Base-by-base conservation (phyloP, 1,284 basidiomycete species). In the Trichosporon coremiiforme region DNA sequence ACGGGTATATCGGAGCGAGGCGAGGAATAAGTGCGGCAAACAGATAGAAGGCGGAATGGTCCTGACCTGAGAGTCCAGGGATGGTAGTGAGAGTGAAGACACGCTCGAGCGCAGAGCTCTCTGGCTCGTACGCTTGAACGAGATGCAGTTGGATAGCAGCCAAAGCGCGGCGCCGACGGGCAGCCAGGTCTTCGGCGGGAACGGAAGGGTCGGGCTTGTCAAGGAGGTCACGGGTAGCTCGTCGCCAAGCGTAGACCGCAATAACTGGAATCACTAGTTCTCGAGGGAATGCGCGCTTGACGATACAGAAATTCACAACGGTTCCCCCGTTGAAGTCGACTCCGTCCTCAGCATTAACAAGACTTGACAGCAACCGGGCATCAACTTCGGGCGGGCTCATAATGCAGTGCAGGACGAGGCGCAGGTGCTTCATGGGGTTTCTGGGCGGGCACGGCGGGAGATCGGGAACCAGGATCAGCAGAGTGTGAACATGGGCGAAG, bases 1-100 rank as follows among this genome's bases (percentile, higher is more conserved):
- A 84, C 8, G 83, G 82, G 15, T 79, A 72, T 2, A 81, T 76
- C 8, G 84, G 83, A 1, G 83, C 75, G 4, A 82, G 70, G 1
- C 79, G 74, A 1, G 80, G 77, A n/a, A 83, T 73, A 29, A 85
- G 70, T 1, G 71, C 67, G 0, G 81, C 69, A 63, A 85, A 83
- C 38, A 85, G 77, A 57, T 80, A 77, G 70, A 85, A 84, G 3
- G 84, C 77, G 5, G 81, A 70, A 64, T 75, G 66, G 47, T 74
- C 73, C 2, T 70, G 68, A 1, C 64, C 38, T 0, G 71, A 69
- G 13, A 79, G 65, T 25, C 75, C 68, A 7, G 77, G 76, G 25
- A 79, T 75, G 8, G 67, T 66, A 25, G 71, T 70, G 36, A 76
- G 71, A 13, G 69, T 65, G 47, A 68, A 47, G 10, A 70, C 65